Evolutionary conservation across 345 rosid genomes (phyloP).

Genomic region (Eucalyptus viminalis): DNA sequence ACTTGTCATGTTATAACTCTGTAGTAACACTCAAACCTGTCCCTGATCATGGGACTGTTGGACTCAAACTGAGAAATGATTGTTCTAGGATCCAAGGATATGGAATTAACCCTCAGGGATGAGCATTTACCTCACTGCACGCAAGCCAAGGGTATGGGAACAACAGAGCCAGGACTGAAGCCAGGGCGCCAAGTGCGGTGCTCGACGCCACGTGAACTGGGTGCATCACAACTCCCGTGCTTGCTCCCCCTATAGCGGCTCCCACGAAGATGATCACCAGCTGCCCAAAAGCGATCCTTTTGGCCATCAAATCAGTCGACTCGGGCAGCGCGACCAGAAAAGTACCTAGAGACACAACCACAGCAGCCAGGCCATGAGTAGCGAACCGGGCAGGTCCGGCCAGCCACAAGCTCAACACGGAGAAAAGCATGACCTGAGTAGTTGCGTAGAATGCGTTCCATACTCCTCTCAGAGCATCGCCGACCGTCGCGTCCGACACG

Average conservation of each 20-base stretch:
- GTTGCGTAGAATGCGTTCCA: conserved; percentile 38
- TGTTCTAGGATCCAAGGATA: neutral
- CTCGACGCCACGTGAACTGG: conserved; percentile 60
- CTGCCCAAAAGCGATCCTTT: conserved; percentile 80
- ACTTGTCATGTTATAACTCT: neutral
- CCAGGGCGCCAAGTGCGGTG: conserved; percentile 60
- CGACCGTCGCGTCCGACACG: conserved; percentile 62
- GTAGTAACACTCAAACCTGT: neutral
- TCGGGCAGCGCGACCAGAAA: conserved; percentile 68
- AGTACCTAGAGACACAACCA: conserved; percentile 32
- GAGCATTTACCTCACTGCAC: conserved; percentile 33
- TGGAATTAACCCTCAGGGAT: neutral
- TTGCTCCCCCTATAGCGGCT: conserved; percentile 28
- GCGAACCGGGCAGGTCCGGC: conserved; percentile 36
- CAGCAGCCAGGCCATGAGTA: conserved; percentile 22
- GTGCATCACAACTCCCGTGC: conserved; percentile 21
- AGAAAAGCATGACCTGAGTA: conserved; percentile 24
- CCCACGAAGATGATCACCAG: conserved; percentile 54
- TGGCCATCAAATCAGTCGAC: conserved; percentile 46
- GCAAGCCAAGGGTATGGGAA: conserved; percentile 69
- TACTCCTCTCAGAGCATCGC: conserved; percentile 47
- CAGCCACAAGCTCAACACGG: conserved; percentile 20
- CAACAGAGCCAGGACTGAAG: conserved; percentile 56
- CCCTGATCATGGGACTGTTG: neutral
- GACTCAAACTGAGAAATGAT: neutral